phyloP scores from a whole-genome alignment of 176 grass and related monocot species.

The Aegilops speltoides region DNA sequence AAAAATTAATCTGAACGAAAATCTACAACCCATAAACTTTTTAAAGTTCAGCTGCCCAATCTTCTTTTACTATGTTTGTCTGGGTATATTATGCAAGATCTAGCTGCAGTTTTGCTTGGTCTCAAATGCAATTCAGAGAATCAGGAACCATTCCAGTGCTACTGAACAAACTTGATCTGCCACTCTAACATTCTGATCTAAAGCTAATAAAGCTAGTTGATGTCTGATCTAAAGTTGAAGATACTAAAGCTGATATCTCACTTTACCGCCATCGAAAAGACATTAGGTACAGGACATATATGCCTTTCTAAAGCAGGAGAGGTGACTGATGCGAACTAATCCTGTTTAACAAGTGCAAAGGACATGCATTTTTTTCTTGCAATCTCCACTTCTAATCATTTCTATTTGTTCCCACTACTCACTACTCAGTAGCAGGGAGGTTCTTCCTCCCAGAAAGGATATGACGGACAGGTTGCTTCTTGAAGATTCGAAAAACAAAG shows the following conservation, averaged over 20 bases:
- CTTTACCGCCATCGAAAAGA: slow-evolving; percentile 11
- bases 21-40: neutral
- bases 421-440: neutral
- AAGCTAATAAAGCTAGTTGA: neutral
- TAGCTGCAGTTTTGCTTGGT: slow-evolving; percentile 11
- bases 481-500: no score
- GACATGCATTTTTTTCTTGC: neutral
- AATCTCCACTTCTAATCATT: neutral
- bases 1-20: neutral
- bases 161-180: neutral
- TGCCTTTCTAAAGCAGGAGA: slow-evolving; percentile 14
- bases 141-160: neutral
- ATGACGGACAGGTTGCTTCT: neutral
- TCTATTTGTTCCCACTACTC: neutral
- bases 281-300: neutral
- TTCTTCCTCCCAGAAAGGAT: neutral
- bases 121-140: neutral
- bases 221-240: slow-evolving; percentile 28
- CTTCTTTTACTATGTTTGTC: neutral
- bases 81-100: neutral
- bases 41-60: neutral
- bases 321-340: neutral
- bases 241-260: slow-evolving; percentile 27
- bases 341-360: neutral
- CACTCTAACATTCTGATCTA: neutral